Base-by-base conservation (phyloP, 345 rosid species). In the Citrus reticulata region DNA sequence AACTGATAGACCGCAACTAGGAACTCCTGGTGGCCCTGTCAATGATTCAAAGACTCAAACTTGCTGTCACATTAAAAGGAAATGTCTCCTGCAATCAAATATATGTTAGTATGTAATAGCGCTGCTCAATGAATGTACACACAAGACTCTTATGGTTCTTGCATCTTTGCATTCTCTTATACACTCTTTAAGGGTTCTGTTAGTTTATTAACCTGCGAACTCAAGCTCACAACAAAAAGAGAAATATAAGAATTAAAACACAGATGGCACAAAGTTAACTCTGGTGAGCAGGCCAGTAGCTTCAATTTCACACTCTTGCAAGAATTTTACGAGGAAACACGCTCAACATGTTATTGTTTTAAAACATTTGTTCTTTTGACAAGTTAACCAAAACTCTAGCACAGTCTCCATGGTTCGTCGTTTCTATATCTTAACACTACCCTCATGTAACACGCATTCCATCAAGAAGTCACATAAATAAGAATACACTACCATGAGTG, bases 41-140 rank as follows among this genome's bases (percentile, higher is more conserved):
- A 92, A 92, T 84, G 86, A 85, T 84, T 91, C 87, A 91, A 88
- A 91, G 84, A 91, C 81, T 87, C 88, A 95, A 87, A 89, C 85
- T 87, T 69, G 87, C 85, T 84, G 88, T 91, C 87, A 87, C 86
- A 88, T 83, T 84, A 85, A 83, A 79, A 74, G 82, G 84, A 90
- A 82, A 82, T 3, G 71, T 77, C 75, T 87, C 96, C 95, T 91
- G 93, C 93, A 84, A 88, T 85, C 88, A 84, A 83, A 83, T 80
- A 79, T 59, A 81, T 67, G 87, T 81, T 29, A 79, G 79, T 75
- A 59, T 74, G 80, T 75, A 67, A 82, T 51, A 62, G 61, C 13
- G 29, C 59, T 8, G 74, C 80, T 80, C 80, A 78, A 78, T 13
- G 51, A 46, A 13, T 46, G 51, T 46, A 46, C 51, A 46, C 5